Conservation (phyloP, 441 rosid species). For the Cnidoscolus chayamansa region DNA sequence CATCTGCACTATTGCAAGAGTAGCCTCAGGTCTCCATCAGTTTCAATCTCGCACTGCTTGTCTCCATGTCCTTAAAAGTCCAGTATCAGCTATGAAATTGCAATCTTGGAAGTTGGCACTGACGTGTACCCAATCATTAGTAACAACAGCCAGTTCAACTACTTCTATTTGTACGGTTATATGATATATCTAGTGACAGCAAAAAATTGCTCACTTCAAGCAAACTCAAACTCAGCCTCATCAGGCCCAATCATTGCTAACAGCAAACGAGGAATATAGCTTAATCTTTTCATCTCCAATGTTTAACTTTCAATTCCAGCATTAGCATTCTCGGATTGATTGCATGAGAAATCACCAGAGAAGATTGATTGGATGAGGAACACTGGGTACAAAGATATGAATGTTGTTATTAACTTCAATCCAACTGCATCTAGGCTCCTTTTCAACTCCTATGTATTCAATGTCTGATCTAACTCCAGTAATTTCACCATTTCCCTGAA, state of each 20-base stretch:
- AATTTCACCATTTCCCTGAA: constrained; percentile 7
- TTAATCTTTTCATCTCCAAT: constrained; percentile 6
- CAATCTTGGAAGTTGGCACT: neutral
- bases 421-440: constrained; percentile 18
- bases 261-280: constrained; percentile 5
- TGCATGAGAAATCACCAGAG: neutral
- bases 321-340: neutral
- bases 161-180: neutral
- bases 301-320: constrained; percentile 7
- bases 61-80: neutral
- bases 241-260: neutral
- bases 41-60: neutral
- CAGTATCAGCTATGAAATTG: neutral
- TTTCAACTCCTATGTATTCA: neutral
- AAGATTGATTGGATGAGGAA: neutral
- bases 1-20: neutral
- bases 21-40: neutral
- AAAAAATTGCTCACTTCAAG: neutral
- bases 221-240: constrained; percentile 9
- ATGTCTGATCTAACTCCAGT: neutral
- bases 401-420: constrained; percentile 16
- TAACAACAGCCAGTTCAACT: no score
- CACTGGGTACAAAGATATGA: constrained; percentile 5
- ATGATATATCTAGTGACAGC: neutral
- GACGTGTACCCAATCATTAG: no score